These are phyloP conservation scores for Eucalyptus leucophloia DNA, from an alignment of 345 rosid genomes.

Conservation along the genomic window DNA sequence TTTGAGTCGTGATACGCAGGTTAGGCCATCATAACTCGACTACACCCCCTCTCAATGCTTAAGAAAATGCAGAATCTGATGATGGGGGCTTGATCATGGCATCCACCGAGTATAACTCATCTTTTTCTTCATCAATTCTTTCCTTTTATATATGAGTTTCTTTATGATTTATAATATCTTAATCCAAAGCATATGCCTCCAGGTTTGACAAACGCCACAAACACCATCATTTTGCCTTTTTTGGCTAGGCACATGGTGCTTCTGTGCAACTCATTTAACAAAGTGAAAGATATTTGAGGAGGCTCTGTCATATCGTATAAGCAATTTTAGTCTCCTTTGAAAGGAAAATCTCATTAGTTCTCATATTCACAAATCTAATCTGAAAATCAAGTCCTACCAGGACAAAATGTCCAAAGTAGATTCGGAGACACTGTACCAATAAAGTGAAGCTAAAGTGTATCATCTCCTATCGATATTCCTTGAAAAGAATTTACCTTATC, in stretches of 20 bases:
- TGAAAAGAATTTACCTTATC: constrained; percentile 28
- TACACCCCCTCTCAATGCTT: background rate
- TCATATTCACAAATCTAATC: background rate
- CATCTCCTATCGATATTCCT: background rate
- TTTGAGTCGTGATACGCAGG: background rate
- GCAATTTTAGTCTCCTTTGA: background rate
- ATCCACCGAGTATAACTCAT: background rate
- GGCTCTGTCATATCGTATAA: background rate
- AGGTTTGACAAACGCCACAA: background rate
- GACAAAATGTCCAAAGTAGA: background rate
- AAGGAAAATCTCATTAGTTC: background rate
- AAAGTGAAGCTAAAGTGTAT: background rate
- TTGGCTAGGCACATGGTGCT: background rate
- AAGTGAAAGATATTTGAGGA: background rate
- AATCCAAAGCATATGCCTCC: background rate
- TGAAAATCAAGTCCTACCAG: background rate
- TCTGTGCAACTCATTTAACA: background rate
- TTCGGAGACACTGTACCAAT: background rate
- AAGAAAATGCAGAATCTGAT: background rate
- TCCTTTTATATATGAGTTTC: background rate
- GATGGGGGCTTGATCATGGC: background rate
- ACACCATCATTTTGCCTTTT: background rate
- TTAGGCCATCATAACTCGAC: background rate
- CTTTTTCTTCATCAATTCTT: background rate
- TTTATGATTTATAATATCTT: background rate